Conservation (phyloP, 192 early-diverging fungal genomes). For the Hyaloraphidium curvatum region DNA sequence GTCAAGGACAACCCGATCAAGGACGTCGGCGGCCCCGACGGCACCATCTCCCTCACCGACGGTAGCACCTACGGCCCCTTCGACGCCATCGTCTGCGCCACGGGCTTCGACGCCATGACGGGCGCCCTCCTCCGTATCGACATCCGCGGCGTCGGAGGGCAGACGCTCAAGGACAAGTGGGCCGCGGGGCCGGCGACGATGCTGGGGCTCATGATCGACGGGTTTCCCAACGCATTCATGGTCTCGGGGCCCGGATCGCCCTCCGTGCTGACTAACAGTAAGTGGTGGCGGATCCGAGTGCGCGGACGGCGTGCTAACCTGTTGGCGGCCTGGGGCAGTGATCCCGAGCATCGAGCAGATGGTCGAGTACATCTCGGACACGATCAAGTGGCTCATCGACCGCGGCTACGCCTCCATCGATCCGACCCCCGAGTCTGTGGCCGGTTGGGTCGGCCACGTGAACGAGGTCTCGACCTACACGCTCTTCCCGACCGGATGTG, state of each 20-base stretch:
- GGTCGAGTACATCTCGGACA: not conserved
- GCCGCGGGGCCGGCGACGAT: not conserved
- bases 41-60: not conserved
- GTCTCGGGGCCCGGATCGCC: not conserved
- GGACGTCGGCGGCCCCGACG: not conserved
- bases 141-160: not conserved
- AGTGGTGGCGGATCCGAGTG: too few species aligned
- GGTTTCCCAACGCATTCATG: constrained; percentile 1
- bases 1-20: not conserved
- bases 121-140: not conserved
- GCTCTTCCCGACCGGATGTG: too few species aligned
- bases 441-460: not conserved
- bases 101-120: constrained; percentile 2
- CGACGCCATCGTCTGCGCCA: not conserved
- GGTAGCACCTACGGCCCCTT: not conserved
- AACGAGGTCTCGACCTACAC: too few species aligned
- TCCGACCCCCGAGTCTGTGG: not conserved
- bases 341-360: too few species aligned
- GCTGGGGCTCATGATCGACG: not conserved
- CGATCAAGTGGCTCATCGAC: not conserved
- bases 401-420: not conserved
- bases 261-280: constrained; percentile 1
- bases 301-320: too few species aligned
- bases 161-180: constrained; percentile 1
- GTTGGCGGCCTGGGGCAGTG: too few species aligned